These are phyloP conservation scores for Xylaria acuta DNA, from an alignment of 495 filamentous ascomycete species.

Conservation along the genomic window DNA sequence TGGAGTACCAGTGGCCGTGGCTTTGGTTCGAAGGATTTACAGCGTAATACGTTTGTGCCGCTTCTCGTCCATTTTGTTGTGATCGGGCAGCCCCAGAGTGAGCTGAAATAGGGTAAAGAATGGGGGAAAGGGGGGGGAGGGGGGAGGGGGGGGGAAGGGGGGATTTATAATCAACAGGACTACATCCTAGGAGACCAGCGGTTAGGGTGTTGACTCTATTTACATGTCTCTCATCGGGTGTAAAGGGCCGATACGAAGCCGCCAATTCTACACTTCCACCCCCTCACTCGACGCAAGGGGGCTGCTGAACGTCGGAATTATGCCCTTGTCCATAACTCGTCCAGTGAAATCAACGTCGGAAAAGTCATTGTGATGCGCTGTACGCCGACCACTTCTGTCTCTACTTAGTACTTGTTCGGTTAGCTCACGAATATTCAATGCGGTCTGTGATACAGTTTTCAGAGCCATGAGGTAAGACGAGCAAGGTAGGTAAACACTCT, in stretches of 20 bases:
- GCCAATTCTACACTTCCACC: not conserved
- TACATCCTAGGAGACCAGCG: not conserved
- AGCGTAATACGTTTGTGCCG: no score
- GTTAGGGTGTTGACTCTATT: not conserved
- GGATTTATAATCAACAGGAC: not conserved
- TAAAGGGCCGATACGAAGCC: not conserved
- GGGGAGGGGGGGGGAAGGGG: slow-evolving; percentile 8
- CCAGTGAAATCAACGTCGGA: not conserved
- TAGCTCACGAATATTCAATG: not conserved
- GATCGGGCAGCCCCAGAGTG: no score
- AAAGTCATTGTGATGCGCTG: not conserved
- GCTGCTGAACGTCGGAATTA: not conserved
- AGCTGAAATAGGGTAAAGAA: not conserved
- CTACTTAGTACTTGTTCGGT: not conserved
- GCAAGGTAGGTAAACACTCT: no score
- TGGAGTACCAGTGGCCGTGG: no score
- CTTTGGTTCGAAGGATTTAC: no score
- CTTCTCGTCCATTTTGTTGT: no score
- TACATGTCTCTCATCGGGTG: not conserved
- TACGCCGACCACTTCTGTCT: not conserved
- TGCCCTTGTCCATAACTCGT: not conserved
- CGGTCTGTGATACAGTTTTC: not conserved
- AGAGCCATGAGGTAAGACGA: no score
- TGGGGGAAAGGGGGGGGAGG: not conserved
- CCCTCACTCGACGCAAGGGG: not conserved